Base-by-base conservation (phyloP, 2,329 filamentous ascomycete genomes). In the Acephala macrosclerotiorum region DNA sequence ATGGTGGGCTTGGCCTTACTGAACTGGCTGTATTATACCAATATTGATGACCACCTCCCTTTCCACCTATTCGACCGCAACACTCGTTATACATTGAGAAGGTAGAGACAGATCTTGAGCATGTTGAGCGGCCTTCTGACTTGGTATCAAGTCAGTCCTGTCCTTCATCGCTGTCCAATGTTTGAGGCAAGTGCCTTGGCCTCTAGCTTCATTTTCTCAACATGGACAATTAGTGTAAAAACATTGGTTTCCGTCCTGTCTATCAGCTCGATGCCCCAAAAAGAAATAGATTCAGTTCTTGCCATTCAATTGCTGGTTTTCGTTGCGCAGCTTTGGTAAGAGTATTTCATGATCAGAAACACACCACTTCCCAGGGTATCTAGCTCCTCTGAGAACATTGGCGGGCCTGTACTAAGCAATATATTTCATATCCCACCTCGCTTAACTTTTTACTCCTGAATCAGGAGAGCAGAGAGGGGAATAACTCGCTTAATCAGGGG, bases 1-100 rank as follows among this genome's bases (percentile, higher is more conserved):
- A 18, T 22, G 14, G 25, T 18, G 25, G 49, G 18, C 25, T 53
- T 26, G 25, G 49, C 29, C 49, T 53, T 11, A 25, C 45, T 49
- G 2, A 29, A 51, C 16, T 20, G 25, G 47, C 25, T 53, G 49
- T 53, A 53, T 53, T 33, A 53, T 53, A 53, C 49, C 25, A 53
- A 29, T 18, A 33, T 33, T 33, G 49, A 53, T 53, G 49, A 53
- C 3, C 6, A 4, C 49, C 49, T 9, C 49, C 29, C 49, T 53
- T 16, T 29, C 25, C 3, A 1, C 12, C 9, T 6, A 11, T 16
- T 6, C 45, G 20, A n/a, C n/a, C n/a, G n/a, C n/a, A n/a, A n/a
- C n/a, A n/a, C n/a, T n/a, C n/a, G n/a, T n/a, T n/a, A n/a, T n/a
- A n/a, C n/a, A n/a, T n/a, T n/a, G n/a, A n/a, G n/a, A n/a, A n/a